A percentile compares a stretch with the other conserved stretches of the same genome.
phyloP scores from a whole-genome alignment of 139 green algal genomes.

The Klebsormidium nitens region DNA sequence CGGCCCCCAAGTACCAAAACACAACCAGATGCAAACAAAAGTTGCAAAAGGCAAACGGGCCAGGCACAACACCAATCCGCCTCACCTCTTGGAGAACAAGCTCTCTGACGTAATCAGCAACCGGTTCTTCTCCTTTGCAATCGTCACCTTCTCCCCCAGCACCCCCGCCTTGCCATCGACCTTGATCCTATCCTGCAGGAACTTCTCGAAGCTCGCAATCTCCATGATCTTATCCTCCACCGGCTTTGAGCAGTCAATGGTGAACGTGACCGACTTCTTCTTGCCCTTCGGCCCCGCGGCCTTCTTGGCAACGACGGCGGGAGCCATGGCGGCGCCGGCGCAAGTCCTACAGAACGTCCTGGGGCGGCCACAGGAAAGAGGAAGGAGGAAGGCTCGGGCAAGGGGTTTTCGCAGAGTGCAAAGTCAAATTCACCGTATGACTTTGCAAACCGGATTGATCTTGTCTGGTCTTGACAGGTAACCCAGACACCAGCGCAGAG shows the following conservation, averaged over 20 bases:
- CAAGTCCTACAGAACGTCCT: background rate
- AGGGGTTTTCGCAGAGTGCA: background rate
- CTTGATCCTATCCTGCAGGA: slow-evolving; percentile 96
- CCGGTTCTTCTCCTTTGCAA: slow-evolving; percentile 85
- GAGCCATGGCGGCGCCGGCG: slow-evolving; percentile 16
- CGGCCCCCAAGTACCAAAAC: too few species aligned
- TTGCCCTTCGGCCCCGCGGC: slow-evolving; percentile 48
- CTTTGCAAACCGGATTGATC: background rate
- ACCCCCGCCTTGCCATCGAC: slow-evolving; percentile 84
- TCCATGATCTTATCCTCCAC: slow-evolving; percentile 92
- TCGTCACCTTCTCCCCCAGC: slow-evolving; percentile 59
- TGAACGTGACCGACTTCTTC: slow-evolving; percentile 75
- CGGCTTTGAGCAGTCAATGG: slow-evolving; percentile 86
- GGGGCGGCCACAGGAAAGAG: too few species aligned
- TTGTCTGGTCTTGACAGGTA: background rate
- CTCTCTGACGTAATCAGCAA: slow-evolving; percentile 76
- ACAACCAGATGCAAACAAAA: too few species aligned
- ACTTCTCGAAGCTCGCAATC: slow-evolving; percentile 96
- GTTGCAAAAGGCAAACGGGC: too few species aligned
- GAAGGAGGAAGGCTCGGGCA: background rate
- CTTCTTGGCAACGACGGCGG: slow-evolving; percentile 26
- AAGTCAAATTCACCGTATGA: too few species aligned
- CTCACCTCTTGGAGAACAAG: slow-evolving; percentile 77
- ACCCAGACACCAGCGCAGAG: background rate
- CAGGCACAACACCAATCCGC: too few species aligned